phyloP scores from a whole-genome alignment of 1,284 basidiomycete genomes.

The Leccinum fallax region DNA sequence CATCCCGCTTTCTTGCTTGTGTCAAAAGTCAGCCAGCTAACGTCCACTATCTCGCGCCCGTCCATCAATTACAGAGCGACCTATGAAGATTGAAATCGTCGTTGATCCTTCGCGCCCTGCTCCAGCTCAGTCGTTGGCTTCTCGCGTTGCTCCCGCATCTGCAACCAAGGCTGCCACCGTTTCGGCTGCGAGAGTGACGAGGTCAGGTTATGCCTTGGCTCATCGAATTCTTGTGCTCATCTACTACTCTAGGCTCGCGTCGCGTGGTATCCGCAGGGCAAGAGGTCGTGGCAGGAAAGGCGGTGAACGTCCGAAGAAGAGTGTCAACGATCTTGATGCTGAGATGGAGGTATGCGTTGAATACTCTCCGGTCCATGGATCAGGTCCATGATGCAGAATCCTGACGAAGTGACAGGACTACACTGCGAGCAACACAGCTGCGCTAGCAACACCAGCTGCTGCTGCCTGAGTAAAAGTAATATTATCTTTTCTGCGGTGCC shows the following conservation, averaged over 20 bases:
- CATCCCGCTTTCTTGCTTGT: conserved; percentile 45
- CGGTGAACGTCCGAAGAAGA: conserved; percentile 64
- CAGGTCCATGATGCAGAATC: neutral
- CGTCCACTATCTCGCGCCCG: conserved; percentile 42
- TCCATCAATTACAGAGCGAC: conserved; percentile 71
- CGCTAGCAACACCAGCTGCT: conserved; percentile 42
- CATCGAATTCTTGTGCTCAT: conserved; percentile 11
- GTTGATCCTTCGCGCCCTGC: conserved; percentile 84
- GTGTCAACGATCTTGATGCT: conserved; percentile 73
- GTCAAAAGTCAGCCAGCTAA: conserved; percentile 65
- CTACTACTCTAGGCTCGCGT: conserved; percentile 21
- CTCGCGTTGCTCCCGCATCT: conserved; percentile 48
- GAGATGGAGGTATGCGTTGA: conserved; percentile 74
- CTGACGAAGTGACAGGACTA: conserved; percentile 54
- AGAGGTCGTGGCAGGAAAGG: conserved; percentile 64
- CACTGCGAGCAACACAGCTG: conserved; percentile 54
- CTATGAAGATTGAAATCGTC: conserved; percentile 98
- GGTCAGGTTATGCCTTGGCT: conserved; percentile 41
- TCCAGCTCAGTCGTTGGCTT: conserved; percentile 60
- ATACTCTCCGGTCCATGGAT: conserved; percentile 16
- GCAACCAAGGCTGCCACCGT: conserved; percentile 29
- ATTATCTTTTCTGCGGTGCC: neutral
- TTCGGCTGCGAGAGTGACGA: conserved; percentile 39
- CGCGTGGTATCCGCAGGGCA: conserved; percentile 54
- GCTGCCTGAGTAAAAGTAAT: conserved; percentile 27